Base-by-base conservation (phyloP, 2,329 filamentous ascomycete species). In the Colletotrichum sp. region DNA sequence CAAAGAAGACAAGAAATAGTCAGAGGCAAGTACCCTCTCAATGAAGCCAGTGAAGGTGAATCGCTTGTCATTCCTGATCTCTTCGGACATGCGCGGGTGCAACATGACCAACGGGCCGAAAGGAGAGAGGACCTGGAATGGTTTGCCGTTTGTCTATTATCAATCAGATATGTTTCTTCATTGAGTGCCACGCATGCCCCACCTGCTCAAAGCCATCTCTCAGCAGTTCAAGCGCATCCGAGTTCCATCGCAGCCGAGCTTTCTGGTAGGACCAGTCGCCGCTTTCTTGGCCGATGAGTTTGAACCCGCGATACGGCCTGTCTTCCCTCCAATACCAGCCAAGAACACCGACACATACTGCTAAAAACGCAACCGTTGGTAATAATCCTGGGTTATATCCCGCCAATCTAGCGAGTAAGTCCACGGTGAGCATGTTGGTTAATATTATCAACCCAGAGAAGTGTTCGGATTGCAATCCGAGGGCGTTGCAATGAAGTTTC, bases 241-340 rank as follows among this genome's bases (percentile, higher is more conserved):
- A 64, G 21, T 70, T 70, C 38, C 38, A 70, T 31, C 59, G 63
- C 59, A 55, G 1, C 13, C 59, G 43, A 21, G 67, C 59, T 18
- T 70, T 70, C 33, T 70, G 58, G 16, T 55, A 70, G 0, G 43
- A 70, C 67, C 67, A 70, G 5, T 70, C 67, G 12, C 67, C 67
- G 11, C 24, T 59, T 31, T 70, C 59, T 31, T 65, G 36, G 1
- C 67, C 67, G 47, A 70, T 43, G 16, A 70, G 21, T 5, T 24
- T 38, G 58, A 70, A 70, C 4, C 58, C 67, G 6, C 31, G 24
- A 24, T 64, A 65, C 6, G 67, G 59, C 24, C 38, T 70, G n/a
- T 70, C 67, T 18, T 70, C 67, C 6, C 67, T 59, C 43, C 29
- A 57, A 8, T 64, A 15, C 67, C 67, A 70, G 29, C 21, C 29